These are phyloP conservation scores for Cupressus sempervirens DNA, from an alignment of 75 land plant genomes.

Conservation along the genomic window DNA sequence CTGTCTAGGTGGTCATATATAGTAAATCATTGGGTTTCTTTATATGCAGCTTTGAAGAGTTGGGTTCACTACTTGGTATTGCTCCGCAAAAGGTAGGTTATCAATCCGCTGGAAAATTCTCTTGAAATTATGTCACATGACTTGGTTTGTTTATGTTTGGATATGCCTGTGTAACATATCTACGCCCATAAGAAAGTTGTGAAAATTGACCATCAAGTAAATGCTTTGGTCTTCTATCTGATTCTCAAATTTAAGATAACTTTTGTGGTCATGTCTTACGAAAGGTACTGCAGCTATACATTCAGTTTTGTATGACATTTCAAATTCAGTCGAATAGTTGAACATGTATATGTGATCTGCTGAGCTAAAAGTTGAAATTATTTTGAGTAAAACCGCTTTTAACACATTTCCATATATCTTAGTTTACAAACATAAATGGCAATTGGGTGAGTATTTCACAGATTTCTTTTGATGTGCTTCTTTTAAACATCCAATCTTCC, in stretches of 20 bases:
- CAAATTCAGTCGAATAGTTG: background rate
- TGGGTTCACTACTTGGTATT: slow-evolving; percentile 92
- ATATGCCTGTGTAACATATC: background rate
- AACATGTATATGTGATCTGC: background rate
- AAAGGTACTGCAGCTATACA: background rate
- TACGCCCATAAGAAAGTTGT: background rate
- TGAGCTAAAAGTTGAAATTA: background rate
- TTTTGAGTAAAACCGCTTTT: background rate
- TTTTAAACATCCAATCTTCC: background rate
- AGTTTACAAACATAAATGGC: background rate
- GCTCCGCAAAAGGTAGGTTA: slow-evolving; percentile 82
- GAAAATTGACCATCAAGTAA: background rate
- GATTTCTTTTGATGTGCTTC: background rate
- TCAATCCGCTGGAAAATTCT: background rate
- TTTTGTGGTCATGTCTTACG: background rate
- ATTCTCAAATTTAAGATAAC: background rate
- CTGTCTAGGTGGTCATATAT: background rate
- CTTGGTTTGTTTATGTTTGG: background rate
- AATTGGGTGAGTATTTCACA: background rate
- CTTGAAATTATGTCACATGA: background rate
- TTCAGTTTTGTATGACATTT: background rate
- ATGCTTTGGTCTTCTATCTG: background rate
- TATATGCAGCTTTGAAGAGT: slow-evolving; percentile 80
- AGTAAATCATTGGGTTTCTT: background rate
- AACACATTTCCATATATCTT: background rate